Conservation (phyloP, 2,329 filamentous ascomycete genomes). For the Botrytis galanthina region DNA sequence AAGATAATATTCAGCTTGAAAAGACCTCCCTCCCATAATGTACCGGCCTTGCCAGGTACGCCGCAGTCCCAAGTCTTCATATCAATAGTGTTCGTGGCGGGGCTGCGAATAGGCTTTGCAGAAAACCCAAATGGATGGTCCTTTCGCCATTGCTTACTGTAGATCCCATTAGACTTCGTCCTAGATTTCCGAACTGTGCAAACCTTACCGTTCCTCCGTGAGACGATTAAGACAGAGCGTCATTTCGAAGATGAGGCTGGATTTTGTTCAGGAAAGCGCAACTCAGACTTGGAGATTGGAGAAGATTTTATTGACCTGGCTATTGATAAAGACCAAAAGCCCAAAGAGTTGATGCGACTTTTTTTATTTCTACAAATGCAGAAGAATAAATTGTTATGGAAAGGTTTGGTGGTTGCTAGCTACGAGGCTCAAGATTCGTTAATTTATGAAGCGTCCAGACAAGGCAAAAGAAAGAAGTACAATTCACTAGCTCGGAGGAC, state of each 20-base stretch:
- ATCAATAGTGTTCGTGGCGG: conserved; percentile 74
- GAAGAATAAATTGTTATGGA: conserved; percentile 8
- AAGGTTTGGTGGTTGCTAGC: conserved; percentile 15
- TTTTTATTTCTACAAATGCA: neutral
- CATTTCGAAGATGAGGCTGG: conserved; percentile 52
- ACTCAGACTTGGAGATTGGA: neutral
- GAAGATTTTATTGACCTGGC: neutral
- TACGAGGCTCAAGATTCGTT: conserved; percentile 15
- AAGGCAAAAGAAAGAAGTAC: conserved; percentile 19
- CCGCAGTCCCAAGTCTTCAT: conserved; percentile 96
- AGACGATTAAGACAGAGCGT: conserved; percentile 85
- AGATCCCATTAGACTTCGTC: conserved; percentile 1
- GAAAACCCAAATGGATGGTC: conserved; percentile 98
- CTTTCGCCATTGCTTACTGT: conserved; percentile 84
- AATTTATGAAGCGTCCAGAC: conserved; percentile 11
- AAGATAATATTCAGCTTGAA: conserved; percentile 94
- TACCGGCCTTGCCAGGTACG: conserved; percentile 93
- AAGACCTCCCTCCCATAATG: conserved; percentile 94
- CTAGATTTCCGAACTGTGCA: neutral
- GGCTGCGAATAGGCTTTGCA: conserved; percentile 78
- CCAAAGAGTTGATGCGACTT: neutral
- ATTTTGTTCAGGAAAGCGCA: conserved; percentile 7
- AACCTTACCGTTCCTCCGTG: conserved; percentile 62
- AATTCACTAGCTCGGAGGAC: conserved; percentile 1
- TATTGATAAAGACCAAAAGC: neutral